Percentiles rank a stretch among this genome's conserved stretches.
Conservation (phyloP, 78 protist species). For the Ministeria vibrans region DNA sequence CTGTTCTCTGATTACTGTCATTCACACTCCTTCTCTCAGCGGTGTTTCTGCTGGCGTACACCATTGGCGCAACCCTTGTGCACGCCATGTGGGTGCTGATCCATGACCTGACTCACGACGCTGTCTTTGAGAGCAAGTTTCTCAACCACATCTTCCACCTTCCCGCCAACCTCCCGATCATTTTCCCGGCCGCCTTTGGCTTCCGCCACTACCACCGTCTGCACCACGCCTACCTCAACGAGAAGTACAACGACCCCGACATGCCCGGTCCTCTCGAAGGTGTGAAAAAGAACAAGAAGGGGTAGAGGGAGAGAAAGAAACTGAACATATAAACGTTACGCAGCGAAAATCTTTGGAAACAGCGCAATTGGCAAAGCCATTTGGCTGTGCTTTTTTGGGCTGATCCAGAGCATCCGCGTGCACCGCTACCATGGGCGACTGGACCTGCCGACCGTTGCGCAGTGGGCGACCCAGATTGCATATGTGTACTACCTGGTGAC, state of each 20-base stretch:
- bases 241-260: constrained; percentile 4
- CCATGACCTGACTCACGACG: constrained; percentile 29
- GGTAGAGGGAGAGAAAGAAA: too few species aligned
- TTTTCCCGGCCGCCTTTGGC: too few species aligned
- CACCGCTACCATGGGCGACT: not conserved
- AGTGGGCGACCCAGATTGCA: not conserved
- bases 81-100: constrained; percentile 9
- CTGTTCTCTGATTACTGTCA: too few species aligned
- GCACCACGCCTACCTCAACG: too few species aligned
- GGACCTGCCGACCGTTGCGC: not conserved
- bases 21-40: too few species aligned
- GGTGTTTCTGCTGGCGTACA: not conserved
- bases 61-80: not conserved
- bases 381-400: not conserved
- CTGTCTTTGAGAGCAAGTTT: not conserved
- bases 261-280: not conserved
- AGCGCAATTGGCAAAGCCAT: not conserved
- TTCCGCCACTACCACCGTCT: too few species aligned
- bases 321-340: too few species aligned
- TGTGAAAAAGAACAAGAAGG: too few species aligned
- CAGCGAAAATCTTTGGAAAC: not conserved
- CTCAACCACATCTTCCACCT: too few species aligned
- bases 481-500: not conserved
- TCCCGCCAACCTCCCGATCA: too few species aligned
- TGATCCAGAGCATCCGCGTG: not conserved